Evolutionary conservation across 192 early-diverging fungal genomes (phyloP).

Genomic region (Thoreauomyces humboldtii): DNA sequence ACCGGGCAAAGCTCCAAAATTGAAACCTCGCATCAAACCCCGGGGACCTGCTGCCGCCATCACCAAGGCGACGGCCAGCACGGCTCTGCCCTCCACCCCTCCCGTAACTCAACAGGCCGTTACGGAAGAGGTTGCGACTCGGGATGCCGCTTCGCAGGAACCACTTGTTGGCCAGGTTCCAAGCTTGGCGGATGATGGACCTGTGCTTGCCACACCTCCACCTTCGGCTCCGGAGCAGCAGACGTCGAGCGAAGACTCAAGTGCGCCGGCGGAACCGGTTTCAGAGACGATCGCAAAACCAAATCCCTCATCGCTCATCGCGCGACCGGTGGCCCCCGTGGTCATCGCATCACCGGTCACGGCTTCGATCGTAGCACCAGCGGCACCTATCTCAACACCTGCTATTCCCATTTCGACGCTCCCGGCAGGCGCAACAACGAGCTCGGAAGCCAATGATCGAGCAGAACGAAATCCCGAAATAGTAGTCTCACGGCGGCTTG

Average conservation of each 20-base stretch:
- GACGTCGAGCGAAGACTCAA: too few relatives aligned
- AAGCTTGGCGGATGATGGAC: not conserved
- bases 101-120: not conserved
- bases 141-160: not conserved
- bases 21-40: not conserved
- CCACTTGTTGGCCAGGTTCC: too few relatives aligned
- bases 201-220: not conserved
- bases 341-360: too few relatives aligned
- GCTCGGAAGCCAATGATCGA: too few relatives aligned
- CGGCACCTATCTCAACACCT: too few relatives aligned
- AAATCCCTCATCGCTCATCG: too few relatives aligned
- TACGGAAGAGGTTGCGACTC: not conserved
- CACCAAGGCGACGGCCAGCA: not conserved
- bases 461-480: not conserved
- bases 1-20: slow-evolving; percentile 8
- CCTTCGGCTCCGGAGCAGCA: not conserved
- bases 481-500: not conserved
- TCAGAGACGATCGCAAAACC: too few relatives aligned
- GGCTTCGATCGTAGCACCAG: too few relatives aligned
- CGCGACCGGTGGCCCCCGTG: too few relatives aligned
- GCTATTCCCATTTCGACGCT: too few relatives aligned
- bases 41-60: not conserved
- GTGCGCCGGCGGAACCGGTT: too few relatives aligned
- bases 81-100: not conserved
- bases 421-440: too few relatives aligned